phyloP scores from a whole-genome alignment of 2,329 filamentous ascomycete genomes.

The Aspergillus terreus region DNA sequence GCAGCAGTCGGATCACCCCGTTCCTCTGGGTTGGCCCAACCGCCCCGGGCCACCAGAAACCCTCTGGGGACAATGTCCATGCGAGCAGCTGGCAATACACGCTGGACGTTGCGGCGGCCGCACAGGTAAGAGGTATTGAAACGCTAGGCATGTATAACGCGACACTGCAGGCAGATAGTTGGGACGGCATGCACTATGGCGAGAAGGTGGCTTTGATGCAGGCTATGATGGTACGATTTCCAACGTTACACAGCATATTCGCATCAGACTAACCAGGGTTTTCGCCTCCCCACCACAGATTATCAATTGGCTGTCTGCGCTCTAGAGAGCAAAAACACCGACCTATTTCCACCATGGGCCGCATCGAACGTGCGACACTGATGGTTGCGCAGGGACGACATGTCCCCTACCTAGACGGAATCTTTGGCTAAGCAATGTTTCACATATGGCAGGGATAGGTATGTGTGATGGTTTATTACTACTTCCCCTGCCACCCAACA shows the following conservation, averaged over 20 bases:
- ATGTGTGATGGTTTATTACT: neutral
- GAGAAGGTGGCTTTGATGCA: constrained; percentile 40
- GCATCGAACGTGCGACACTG: neutral
- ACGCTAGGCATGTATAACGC: constrained; percentile 43
- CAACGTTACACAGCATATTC: constrained; percentile 3
- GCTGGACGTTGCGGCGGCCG: constrained; percentile 29
- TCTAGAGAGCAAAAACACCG: constrained; percentile 5
- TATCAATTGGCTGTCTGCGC: constrained; percentile 20
- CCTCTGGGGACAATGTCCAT: constrained; percentile 23
- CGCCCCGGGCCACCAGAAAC: constrained; percentile 35
- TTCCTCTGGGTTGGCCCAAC: constrained; percentile 43
- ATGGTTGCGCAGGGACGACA: neutral
- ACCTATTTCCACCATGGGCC: neutral
- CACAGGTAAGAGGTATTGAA: constrained; percentile 36
- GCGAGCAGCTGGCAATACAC: constrained; percentile 40
- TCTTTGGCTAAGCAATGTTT: neutral
- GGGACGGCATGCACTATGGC: constrained; percentile 37
- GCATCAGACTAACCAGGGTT: neutral
- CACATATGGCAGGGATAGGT: constrained; percentile 1
- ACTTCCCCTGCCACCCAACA: neutral
- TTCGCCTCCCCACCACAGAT: constrained; percentile 7
- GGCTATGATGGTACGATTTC: constrained; percentile 39
- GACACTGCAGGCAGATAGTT: constrained; percentile 38
- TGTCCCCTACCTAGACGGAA: neutral
- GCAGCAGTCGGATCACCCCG: constrained; percentile 35